Base-by-base conservation (phyloP, 2,329 filamentous ascomycete genomes). In the Albifimbria verrucaria region DNA sequence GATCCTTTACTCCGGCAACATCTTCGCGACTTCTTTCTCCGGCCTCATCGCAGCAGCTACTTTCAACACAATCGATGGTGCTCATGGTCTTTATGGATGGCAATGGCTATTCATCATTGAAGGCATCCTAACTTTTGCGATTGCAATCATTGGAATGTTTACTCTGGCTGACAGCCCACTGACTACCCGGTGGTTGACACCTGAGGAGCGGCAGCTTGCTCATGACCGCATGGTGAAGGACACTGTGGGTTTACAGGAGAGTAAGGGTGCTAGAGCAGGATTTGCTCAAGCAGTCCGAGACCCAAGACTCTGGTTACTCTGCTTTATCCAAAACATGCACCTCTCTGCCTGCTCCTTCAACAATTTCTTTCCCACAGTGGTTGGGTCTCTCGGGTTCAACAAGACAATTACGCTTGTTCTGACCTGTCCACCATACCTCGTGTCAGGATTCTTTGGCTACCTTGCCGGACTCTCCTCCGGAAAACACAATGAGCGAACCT, bases 31-130 rank as follows among this genome's bases (percentile, higher is more conserved):
- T 0, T 68, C 71, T 1, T 77, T 77, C 39, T 71, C 70, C 0
- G 75, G 75, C 4, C 65, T 78, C 18, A 73, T 79, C 28, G 74
- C 72, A 0, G 70, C 73, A 0, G 73, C 69, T 0, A 71, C 72
- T 1, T 76, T 77, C 28, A 62, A 58, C 20, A 65, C 60, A 0
- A 60, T 68, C 2, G 63, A 66, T 25, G 65, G 66, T 1, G 52
- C 59, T 1, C 59, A 57, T 6, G 59, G 62, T 1, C 58, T 69
- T 0, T 55, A 54, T 3, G 66, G 65, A 1, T 69, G 68, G 68
- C 64, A 62, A 44, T 69, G 68, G 68, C 57, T 70, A 1, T 70
- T 69, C 28, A 62, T 69, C 39, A 64, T 69, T 7, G 65, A 69
- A 26, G 66, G 66, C 2, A 52, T 54, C 5, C 52, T 64, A 12